These are phyloP conservation scores for Pseudocohnilembus persalinus DNA, from an alignment of 169 alveolate genomes.

Conservation along the genomic window DNA sequence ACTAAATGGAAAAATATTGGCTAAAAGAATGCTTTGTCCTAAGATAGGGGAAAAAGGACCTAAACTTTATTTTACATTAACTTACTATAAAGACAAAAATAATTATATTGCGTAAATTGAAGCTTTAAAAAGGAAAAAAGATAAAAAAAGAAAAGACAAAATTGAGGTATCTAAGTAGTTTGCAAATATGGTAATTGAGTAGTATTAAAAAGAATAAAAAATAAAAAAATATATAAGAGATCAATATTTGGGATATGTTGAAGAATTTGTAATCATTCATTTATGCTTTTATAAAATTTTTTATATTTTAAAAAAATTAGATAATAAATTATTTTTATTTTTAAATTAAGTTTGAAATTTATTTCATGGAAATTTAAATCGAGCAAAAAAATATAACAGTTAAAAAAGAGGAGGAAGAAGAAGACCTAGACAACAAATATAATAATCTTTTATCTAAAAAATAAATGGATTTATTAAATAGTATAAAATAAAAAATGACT, in stretches of 20 bases:
- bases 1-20: too few relatives aligned
- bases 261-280: neutral
- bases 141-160: neutral
- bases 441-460: too few relatives aligned
- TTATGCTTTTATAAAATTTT: too few relatives aligned
- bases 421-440: too few relatives aligned
- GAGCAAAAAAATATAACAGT: too few relatives aligned
- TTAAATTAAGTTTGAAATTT: neutral
- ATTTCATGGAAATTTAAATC: neutral
- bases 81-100: neutral
- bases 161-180: too few relatives aligned
- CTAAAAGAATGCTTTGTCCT: too few relatives aligned
- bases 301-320: too few relatives aligned
- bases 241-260: neutral
- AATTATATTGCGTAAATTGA: neutral
- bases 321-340: too few relatives aligned
- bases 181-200: neutral
- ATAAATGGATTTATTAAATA: too few relatives aligned
- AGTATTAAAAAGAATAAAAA: neutral
- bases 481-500: neutral
- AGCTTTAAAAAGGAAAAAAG: neutral
- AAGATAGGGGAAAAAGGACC: too few relatives aligned
- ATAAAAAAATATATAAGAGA: neutral
- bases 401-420: too few relatives aligned
- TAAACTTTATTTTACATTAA: neutral